A percentile compares a stretch with the other conserved stretches of the same genome.
Conservation (phyloP, 345 rosid species). For the Brassica rapa region DNA sequence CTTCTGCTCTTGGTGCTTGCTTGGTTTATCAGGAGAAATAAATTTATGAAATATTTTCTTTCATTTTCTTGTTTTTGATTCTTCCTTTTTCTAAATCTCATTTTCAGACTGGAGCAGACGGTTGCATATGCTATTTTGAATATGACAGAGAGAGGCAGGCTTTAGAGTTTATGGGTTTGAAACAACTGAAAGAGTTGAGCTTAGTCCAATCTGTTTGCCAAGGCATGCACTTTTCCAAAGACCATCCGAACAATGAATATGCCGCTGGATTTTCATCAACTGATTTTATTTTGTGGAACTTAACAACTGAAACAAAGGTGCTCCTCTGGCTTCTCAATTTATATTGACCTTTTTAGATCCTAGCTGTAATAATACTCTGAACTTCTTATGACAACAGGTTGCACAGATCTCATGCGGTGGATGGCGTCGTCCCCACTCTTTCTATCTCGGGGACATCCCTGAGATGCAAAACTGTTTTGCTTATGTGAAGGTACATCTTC, state of each 20-base stretch:
- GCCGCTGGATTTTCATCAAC: slow-evolving; percentile 92
- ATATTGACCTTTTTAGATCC: not conserved
- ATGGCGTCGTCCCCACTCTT: slow-evolving; percentile 98
- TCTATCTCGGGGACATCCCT: slow-evolving; percentile 73
- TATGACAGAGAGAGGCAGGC: slow-evolving; percentile 57
- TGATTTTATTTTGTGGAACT: slow-evolving; percentile 83
- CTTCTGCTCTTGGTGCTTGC: slow-evolving; percentile 13
- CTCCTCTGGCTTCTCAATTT: slow-evolving; percentile 16
- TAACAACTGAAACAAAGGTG: slow-evolving; percentile 78
- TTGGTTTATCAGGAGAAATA: not conserved
- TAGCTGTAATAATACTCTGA: slow-evolving; percentile 32
- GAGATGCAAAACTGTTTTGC: slow-evolving; percentile 79
- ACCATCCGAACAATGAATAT: slow-evolving; percentile 54
- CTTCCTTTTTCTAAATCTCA: slow-evolving; percentile 20
- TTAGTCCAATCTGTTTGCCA: slow-evolving; percentile 65
- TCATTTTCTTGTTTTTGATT: slow-evolving; percentile 15
- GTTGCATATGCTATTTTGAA: slow-evolving; percentile 89
- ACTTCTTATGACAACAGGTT: slow-evolving; percentile 57
- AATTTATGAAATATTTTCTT: not conserved
- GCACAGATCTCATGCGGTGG: slow-evolving; percentile 96
- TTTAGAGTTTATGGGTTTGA: slow-evolving; percentile 87
- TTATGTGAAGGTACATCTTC: slow-evolving; percentile 70
- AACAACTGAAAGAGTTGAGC: slow-evolving; percentile 86
- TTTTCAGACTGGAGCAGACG: slow-evolving; percentile 93
- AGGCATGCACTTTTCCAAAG: slow-evolving; percentile 39